Conservation (phyloP, 2,329 filamentous ascomycete species). For the Aspergillus sp. region DNA sequence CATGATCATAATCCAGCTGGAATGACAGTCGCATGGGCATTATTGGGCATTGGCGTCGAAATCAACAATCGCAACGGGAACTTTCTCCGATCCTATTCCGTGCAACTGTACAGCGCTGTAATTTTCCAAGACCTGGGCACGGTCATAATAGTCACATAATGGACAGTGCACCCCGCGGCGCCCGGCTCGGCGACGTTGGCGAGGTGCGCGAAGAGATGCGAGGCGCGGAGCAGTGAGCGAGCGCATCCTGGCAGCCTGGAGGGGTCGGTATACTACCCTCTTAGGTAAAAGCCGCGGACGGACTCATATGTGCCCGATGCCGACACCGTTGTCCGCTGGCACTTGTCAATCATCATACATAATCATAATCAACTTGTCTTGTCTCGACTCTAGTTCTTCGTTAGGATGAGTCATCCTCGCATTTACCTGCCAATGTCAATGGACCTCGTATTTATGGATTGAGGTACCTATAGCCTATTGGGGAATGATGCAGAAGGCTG, state of each 20-base stretch:
- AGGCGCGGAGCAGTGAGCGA: neutral
- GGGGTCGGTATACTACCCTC: neutral
- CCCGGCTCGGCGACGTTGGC: neutral
- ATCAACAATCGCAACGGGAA: neutral
- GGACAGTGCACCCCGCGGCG: neutral
- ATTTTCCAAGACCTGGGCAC: neutral
- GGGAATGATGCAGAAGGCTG: neutral
- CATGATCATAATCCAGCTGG: neutral
- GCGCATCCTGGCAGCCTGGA: neutral
- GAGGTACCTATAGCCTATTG: neutral
- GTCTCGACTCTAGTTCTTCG: neutral
- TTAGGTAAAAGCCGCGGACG: neutral
- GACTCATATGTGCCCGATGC: neutral
- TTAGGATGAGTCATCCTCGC: neutral
- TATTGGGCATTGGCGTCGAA: neutral
- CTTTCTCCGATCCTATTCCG: too few species aligned
- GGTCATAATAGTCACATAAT: neutral
- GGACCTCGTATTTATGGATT: neutral
- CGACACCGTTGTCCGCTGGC: neutral
- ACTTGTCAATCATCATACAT: neutral
- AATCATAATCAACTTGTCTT: neutral
- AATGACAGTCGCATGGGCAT: neutral
- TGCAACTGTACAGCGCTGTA: neutral
- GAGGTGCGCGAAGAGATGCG: neutral
- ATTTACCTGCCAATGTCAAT: neutral